Conservation (phyloP, 805 yeast genomes). For the Torulaspora gathmanii region DNA sequence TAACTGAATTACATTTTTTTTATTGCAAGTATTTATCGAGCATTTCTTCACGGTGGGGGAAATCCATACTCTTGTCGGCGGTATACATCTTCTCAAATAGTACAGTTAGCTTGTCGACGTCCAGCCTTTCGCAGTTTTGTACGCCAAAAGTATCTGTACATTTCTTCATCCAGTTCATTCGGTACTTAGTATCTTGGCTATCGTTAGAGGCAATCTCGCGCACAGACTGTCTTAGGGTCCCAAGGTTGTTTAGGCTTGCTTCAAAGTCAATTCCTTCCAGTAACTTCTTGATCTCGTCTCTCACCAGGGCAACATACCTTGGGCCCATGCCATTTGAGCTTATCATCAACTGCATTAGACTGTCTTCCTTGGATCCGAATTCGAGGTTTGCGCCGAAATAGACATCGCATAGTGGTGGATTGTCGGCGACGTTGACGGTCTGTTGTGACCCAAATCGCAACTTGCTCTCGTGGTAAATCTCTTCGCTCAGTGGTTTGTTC, state of each 20-base stretch:
- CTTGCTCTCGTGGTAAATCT: slow-evolving; percentile 24
- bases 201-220: slow-evolving; percentile 15
- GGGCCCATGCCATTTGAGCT: slow-evolving; percentile 35
- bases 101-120: slow-evolving; percentile 18
- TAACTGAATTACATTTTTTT: background rate
- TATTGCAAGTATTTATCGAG: slow-evolving; percentile 7
- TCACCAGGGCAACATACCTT: slow-evolving; percentile 30
- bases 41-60: slow-evolving; percentile 15
- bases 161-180: slow-evolving; percentile 34
- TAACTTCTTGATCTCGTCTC: slow-evolving; percentile 25
- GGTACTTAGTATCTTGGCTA: slow-evolving; percentile 19
- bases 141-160: slow-evolving; percentile 33
- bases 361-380: slow-evolving; percentile 11
- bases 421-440: slow-evolving; percentile 36
- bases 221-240: slow-evolving; percentile 22
- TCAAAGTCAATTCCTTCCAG: slow-evolving; percentile 22
- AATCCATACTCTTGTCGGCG: slow-evolving; percentile 10
- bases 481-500: slow-evolving; percentile 21
- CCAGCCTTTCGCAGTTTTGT: slow-evolving; percentile 24
- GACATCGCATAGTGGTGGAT: slow-evolving; percentile 34
- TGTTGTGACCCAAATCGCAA: slow-evolving; percentile 27
- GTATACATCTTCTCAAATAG: slow-evolving; percentile 25
- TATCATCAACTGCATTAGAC: slow-evolving; percentile 24
- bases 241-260: slow-evolving; percentile 25
- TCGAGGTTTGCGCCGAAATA: slow-evolving; percentile 35